phyloP scores from a whole-genome alignment of 257 asterid species.

The Osmanthus fragrans region DNA sequence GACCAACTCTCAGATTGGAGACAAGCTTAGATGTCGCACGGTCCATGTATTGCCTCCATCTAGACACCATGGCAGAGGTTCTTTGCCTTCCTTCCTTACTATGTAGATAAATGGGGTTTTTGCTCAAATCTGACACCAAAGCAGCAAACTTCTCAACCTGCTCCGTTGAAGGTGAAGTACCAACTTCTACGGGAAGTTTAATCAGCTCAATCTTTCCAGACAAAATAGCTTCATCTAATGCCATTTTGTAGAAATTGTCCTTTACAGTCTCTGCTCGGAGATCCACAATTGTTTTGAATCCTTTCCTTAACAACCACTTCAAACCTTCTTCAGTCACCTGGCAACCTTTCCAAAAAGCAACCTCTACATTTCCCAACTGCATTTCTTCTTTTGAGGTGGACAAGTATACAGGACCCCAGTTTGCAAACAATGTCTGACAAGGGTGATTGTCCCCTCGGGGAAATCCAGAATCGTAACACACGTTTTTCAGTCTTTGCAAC shows the following conservation, averaged over 20 bases:
- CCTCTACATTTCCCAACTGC: conserved; percentile 42
- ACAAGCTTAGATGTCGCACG: conserved; percentile 34
- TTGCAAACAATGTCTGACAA: conserved; percentile 75
- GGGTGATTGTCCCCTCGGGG: conserved; percentile 73
- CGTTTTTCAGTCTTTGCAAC: conserved; percentile 76
- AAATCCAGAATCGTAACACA: conserved; percentile 87
- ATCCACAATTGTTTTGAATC: conserved; percentile 82
- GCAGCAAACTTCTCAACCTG: conserved; percentile 75
- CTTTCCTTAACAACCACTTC: conserved; percentile 74
- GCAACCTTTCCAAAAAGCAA: conserved; percentile 89
- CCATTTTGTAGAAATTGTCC: conserved; percentile 69
- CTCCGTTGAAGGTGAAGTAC: conserved; percentile 69
- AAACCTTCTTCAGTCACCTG: conserved; percentile 95
- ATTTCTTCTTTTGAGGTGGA: conserved; percentile 50
- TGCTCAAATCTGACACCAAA: conserved; percentile 65
- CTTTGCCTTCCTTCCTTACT: conserved; percentile 93
- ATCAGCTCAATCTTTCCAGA: conserved; percentile 65
- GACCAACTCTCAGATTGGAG: conserved; percentile 32
- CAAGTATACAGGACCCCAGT: conserved; percentile 75
- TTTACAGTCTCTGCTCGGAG: conserved; percentile 87
- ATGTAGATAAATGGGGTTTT: conserved; percentile 71
- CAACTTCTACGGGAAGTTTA: conserved; percentile 85
- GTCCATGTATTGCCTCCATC: conserved; percentile 84
- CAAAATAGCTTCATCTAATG: conserved; percentile 47
- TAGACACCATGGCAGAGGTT: conserved; percentile 82